Evolutionary conservation across 2,329 filamentous ascomycete genomes (phyloP).

Genomic region (Bipolaris bicolor): DNA sequence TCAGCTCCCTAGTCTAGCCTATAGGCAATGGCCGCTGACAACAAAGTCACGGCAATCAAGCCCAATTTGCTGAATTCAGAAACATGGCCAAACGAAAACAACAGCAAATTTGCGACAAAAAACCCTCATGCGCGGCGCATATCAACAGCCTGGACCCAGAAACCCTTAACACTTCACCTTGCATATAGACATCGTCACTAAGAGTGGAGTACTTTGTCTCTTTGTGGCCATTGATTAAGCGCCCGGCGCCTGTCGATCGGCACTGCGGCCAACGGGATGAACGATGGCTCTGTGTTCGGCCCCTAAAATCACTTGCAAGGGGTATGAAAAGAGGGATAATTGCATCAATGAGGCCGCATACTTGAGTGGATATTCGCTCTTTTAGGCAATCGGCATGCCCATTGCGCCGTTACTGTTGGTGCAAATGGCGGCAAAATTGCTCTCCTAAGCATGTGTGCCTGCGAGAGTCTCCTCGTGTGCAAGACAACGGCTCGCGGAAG

Average conservation of each 20-base stretch:
- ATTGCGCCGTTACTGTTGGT: not conserved
- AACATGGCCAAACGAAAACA: not conserved
- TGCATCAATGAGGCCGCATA: constrained; percentile 10
- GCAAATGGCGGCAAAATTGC: constrained; percentile 14
- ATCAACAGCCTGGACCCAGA: not conserved
- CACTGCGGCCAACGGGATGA: constrained; percentile 3
- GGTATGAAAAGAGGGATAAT: constrained; percentile 10
- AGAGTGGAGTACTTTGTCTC: constrained; percentile 1
- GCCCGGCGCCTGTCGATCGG: constrained; percentile 14
- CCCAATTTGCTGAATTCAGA: not conserved
- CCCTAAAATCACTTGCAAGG: constrained; percentile 3
- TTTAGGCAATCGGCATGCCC: not conserved
- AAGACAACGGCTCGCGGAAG: constrained; percentile 2
- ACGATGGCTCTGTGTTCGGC: constrained; percentile 16
- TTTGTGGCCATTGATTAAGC: constrained; percentile 20
- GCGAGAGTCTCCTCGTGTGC: not conserved
- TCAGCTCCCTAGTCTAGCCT: not conserved
- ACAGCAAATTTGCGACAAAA: not conserved
- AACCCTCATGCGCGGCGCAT: not conserved
- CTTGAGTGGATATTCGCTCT: not conserved
- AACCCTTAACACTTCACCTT: not conserved
- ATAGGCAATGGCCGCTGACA: not conserved
- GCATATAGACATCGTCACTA: constrained; percentile 3
- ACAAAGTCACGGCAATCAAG: not conserved
- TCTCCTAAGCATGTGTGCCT: constrained; percentile 5